phyloP scores from a whole-genome alignment of 73 alveolate genomes.

The Paramecium primaurelia region DNA sequence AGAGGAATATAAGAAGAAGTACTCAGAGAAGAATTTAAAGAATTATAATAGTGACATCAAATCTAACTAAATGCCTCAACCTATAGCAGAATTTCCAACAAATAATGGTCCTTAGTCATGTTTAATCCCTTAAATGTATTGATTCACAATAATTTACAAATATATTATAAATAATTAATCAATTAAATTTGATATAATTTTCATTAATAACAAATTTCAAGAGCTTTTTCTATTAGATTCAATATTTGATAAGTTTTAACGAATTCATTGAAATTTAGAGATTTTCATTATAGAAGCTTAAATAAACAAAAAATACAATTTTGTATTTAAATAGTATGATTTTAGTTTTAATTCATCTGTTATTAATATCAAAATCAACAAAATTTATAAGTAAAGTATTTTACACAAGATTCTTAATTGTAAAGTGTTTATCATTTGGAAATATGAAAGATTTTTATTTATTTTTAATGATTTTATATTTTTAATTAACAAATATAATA shows the following conservation, averaged over 20 bases:
- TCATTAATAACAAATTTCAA: neutral
- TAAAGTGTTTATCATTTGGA: no score
- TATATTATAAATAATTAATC: neutral
- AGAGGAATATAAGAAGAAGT: constrained; percentile 19
- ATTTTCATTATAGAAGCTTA: no score
- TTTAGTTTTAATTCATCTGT: no score
- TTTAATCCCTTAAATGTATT: constrained; percentile 1
- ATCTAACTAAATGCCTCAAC: neutral
- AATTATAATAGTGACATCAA: neutral
- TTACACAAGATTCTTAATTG: no score
- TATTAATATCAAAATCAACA: no score
- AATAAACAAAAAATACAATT: no score
- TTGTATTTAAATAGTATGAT: no score
- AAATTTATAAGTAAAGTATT: no score
- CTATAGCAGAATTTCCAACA: constrained; percentile 14
- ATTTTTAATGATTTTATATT: no score
- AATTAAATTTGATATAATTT: neutral
- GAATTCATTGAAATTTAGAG: neutral
- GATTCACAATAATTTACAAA: neutral
- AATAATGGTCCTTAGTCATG: constrained; percentile 13
- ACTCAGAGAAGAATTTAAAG: neutral
- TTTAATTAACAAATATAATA: no score
- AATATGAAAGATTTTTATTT: no score
- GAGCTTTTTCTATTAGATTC: neutral
- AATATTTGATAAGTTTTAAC: no score